Conservation (phyloP, 108 stramenopile species). For the Cyclostephanos invisitatus region DNA sequence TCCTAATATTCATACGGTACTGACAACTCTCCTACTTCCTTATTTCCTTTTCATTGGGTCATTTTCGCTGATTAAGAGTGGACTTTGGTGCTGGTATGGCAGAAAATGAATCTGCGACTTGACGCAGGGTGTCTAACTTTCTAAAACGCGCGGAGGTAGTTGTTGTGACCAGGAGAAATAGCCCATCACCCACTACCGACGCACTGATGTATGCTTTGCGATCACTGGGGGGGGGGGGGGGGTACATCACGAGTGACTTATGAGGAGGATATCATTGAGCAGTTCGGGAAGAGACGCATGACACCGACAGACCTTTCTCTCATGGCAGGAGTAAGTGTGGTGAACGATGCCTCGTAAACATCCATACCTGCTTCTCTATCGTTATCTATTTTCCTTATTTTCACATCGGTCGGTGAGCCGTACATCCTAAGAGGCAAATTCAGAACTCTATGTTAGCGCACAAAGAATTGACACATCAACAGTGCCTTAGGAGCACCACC, state of each 20-base stretch:
- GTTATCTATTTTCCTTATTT: slow-evolving; percentile 38
- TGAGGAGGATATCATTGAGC: background rate
- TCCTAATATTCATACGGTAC: background rate
- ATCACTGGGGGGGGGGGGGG: slow-evolving; percentile 33
- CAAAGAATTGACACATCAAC: background rate
- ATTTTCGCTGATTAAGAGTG: slow-evolving; percentile 34
- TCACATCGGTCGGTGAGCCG: slow-evolving; percentile 67
- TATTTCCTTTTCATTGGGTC: background rate
- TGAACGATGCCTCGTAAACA: slow-evolving; percentile 62
- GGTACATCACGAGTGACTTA: background rate
- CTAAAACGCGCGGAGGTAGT: slow-evolving; percentile 62
- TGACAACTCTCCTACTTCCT: background rate
- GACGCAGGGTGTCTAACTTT: slow-evolving; percentile 51
- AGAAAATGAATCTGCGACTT: slow-evolving; percentile 56
- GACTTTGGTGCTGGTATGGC: slow-evolving; percentile 64
- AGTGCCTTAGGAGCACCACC: background rate
- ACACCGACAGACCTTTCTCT: slow-evolving; percentile 55
- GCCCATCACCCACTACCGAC: slow-evolving; percentile 41
- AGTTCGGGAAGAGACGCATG: background rate
- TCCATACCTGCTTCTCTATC: slow-evolving; percentile 8
- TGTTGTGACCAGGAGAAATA: slow-evolving; percentile 61
- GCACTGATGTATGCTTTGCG: slow-evolving; percentile 59
- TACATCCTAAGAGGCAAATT: slow-evolving; percentile 34
- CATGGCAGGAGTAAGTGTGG: slow-evolving; percentile 79
- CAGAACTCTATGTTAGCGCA: no score